These are phyloP conservation scores for Hysterium pulicare DNA, from an alignment of 2,329 filamentous ascomycete species.

Conservation along the genomic window DNA sequence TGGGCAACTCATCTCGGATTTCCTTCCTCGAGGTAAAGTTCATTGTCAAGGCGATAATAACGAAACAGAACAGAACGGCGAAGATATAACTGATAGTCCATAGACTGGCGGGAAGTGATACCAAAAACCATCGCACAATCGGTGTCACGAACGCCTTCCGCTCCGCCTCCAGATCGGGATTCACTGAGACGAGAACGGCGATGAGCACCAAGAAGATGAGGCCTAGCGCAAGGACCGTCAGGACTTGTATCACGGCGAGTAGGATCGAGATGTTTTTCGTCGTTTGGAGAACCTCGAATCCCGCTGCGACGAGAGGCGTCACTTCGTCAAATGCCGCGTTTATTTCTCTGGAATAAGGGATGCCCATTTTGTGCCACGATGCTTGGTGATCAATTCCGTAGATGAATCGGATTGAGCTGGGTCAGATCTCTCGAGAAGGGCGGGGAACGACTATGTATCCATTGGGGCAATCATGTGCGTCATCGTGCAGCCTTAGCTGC, in stretches of 20 bases:
- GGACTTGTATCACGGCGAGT: slow-evolving; percentile 46
- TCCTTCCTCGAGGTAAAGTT: no score
- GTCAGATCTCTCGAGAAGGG: no score
- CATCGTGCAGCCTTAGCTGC: no score
- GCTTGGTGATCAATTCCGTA: no score
- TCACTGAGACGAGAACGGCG: slow-evolving; percentile 44
- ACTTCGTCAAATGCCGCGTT: slow-evolving; percentile 53
- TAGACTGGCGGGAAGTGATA: no score
- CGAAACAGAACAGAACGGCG: no score
- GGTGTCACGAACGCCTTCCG: slow-evolving; percentile 43
- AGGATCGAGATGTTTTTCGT: slow-evolving; percentile 50
- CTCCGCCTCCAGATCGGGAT: slow-evolving; percentile 48
- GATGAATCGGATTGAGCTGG: no score
- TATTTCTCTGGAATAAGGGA: slow-evolving; percentile 53
- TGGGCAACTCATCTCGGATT: no score
- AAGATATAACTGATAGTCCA: no score
- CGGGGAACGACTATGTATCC: no score
- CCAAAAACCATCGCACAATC: slow-evolving; percentile 34
- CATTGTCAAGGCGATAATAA: no score
- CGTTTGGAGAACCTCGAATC: slow-evolving; percentile 49
- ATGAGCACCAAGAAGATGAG: slow-evolving; percentile 40
- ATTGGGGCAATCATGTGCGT: no score
- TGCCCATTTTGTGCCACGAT: slow-evolving; percentile 50
- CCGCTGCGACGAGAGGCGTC: slow-evolving; percentile 49
- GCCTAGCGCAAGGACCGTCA: slow-evolving; percentile 42